Percentiles rank a stretch among this genome's conserved stretches.
phyloP scores from a whole-genome alignment of 2,329 filamentous ascomycete genomes.

The Curvularia hawaiiensis region DNA sequence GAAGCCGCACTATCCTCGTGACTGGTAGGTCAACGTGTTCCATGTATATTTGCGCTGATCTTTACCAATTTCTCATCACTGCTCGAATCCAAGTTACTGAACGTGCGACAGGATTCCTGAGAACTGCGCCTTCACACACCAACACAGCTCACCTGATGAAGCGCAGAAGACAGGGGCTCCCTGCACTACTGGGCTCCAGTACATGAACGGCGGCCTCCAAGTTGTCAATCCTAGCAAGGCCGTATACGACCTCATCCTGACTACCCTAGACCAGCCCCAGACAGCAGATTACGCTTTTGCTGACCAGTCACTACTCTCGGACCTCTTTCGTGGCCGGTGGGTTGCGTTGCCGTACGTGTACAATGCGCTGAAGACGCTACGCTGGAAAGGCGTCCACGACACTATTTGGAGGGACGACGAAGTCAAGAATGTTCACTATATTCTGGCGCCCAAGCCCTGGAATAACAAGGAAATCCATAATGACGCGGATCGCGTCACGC shows the following conservation, averaged over 20 bases:
- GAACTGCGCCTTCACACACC: conserved; percentile 66
- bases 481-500: not conserved
- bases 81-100: not conserved
- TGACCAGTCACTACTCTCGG: conserved; percentile 62
- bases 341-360: conserved; percentile 64
- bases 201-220: conserved; percentile 64
- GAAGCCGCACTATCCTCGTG: conserved; percentile 75
- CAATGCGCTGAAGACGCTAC: conserved; percentile 64
- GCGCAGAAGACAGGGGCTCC: conserved; percentile 60
- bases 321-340: conserved; percentile 63
- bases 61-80: not conserved
- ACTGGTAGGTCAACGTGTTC: conserved; percentile 60
- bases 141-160: conserved; percentile 57
- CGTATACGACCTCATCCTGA: conserved; percentile 58
- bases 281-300: conserved; percentile 57
- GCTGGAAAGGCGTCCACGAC: conserved; percentile 60
- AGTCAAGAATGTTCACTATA: conserved; percentile 68
- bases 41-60: not conserved
- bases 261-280: conserved; percentile 48
- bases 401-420: conserved; percentile 65
- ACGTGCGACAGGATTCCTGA: conserved; percentile 50
- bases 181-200: conserved; percentile 56
- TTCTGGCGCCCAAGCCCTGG: conserved; percentile 44
- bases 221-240: conserved; percentile 61
- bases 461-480: not conserved